Percentiles rank a stretch among this genome's conserved stretches.
Evolutionary conservation across 441 rosid species (phyloP).

Genomic region (Bruguiera hainesii): DNA sequence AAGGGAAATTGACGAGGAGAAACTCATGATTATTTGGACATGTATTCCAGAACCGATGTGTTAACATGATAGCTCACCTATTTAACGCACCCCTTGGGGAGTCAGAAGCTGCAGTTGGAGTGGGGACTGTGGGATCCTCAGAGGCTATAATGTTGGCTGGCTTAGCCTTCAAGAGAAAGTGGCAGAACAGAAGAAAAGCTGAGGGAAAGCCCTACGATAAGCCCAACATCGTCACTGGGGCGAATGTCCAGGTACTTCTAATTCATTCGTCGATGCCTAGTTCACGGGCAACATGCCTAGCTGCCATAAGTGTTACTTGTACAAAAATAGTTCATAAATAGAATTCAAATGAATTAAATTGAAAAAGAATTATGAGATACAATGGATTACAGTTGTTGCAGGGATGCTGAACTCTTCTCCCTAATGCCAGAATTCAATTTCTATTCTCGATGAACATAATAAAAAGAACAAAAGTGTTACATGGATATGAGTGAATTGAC

Average conservation of each 20-base stretch:
- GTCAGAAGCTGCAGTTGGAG: constrained; percentile 53
- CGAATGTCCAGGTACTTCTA: constrained; percentile 66
- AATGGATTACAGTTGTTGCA: too few species aligned
- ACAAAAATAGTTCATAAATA: background rate
- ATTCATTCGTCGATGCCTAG: too few species aligned
- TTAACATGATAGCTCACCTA: constrained; percentile 60
- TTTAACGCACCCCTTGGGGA: constrained; percentile 55
- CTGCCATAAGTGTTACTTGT: background rate
- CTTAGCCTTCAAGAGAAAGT: constrained; percentile 61
- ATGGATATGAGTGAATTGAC: too few species aligned
- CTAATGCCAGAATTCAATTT: too few species aligned
- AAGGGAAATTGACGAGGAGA: too few species aligned
- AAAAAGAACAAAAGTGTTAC: too few species aligned
- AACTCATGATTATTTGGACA: too few species aligned
- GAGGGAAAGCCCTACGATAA: constrained; percentile 66
- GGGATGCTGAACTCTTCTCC: too few species aligned
- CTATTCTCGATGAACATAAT: too few species aligned
- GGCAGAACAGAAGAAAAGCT: constrained; percentile 66
- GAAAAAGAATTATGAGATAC: background rate
- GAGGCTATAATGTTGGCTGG: constrained; percentile 79
- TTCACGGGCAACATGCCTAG: too few species aligned
- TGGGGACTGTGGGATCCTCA: constrained; percentile 65
- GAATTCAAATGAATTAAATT: background rate
- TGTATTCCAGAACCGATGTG: constrained; percentile 54
- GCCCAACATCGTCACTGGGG: constrained; percentile 87